Evolutionary conservation across 208 protist genomes (phyloP).

Genomic region (Trypanosoma mega): DNA sequence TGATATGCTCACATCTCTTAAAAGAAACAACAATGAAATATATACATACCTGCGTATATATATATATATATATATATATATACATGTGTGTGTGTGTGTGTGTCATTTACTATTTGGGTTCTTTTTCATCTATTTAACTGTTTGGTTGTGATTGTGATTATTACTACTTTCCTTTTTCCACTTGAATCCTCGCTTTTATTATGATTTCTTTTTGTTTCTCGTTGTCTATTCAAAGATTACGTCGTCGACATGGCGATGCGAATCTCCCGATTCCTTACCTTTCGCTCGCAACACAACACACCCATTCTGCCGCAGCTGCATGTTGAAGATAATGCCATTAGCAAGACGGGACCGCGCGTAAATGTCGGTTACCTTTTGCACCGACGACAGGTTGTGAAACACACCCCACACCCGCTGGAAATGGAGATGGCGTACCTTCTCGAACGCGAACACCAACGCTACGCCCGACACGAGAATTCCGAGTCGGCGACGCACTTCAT

Average conservation of each 20-base stretch:
- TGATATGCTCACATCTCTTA: no score
- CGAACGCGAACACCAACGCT: slow-evolving; percentile 80
- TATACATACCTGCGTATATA: no score
- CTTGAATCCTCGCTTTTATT: background rate
- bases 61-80: no score
- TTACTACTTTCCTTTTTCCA: no score
- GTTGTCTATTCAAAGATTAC: background rate
- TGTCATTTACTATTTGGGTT: background rate
- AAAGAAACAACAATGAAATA: no score
- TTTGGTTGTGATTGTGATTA: no score
- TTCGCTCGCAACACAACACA: slow-evolving; percentile 80
- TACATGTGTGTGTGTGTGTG: background rate
- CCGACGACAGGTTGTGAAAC: slow-evolving; percentile 74
- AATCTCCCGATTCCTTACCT: slow-evolving; percentile 12
- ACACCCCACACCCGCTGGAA: slow-evolving; percentile 75
- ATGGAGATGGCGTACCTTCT: slow-evolving; percentile 69
- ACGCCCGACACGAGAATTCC: slow-evolving; percentile 65
- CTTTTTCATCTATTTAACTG: no score
- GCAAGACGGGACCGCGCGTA: slow-evolving; percentile 18
- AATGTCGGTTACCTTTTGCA: slow-evolving; percentile 73
- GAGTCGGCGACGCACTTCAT: slow-evolving; percentile 80
- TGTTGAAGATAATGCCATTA: slow-evolving; percentile 25
- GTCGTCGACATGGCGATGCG: slow-evolving; percentile 19
- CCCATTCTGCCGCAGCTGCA: slow-evolving; percentile 68
- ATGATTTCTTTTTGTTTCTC: slow-evolving; percentile 8